Percentiles rank a stretch among this genome's conserved stretches.
Conservation (phyloP, 306 rosid genomes). For the Lathyrus tuberosus region DNA sequence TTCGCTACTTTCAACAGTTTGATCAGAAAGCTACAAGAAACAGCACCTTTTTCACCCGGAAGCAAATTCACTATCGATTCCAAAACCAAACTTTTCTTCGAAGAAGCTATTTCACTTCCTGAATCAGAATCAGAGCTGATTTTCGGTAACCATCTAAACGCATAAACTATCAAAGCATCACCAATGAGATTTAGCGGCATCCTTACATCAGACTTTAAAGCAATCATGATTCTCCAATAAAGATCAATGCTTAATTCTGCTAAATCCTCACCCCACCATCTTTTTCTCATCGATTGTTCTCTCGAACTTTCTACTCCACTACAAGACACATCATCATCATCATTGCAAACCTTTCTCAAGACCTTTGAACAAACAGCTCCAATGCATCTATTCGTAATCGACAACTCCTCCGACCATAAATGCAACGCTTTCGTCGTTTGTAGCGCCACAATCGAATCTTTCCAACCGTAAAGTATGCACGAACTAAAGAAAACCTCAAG, state of each 20-base stretch:
- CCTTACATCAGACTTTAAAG: slow-evolving; percentile 75
- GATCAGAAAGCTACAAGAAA: slow-evolving; percentile 77
- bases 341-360: slow-evolving; percentile 60
- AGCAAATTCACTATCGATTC: slow-evolving; percentile 87
- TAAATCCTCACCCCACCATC: slow-evolving; percentile 97
- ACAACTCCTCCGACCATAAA: slow-evolving; percentile 85
- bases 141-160: slow-evolving; percentile 74
- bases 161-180: slow-evolving; percentile 82
- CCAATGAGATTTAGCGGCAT: slow-evolving; percentile 69
- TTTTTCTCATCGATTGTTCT: slow-evolving; percentile 54
- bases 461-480: slow-evolving; percentile 91
- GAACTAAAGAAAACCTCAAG: slow-evolving; percentile 91
- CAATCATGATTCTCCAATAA: slow-evolving; percentile 91
- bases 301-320: slow-evolving; percentile 67
- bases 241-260: slow-evolving; percentile 91
- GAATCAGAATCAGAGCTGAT: slow-evolving; percentile 60
- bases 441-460: slow-evolving; percentile 76
- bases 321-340: slow-evolving; percentile 75
- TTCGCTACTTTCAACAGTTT: slow-evolving; percentile 85
- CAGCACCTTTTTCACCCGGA: slow-evolving; percentile 80
- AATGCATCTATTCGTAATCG: slow-evolving; percentile 76
- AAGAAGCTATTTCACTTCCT: slow-evolving; percentile 51
- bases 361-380: slow-evolving; percentile 76
- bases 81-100: slow-evolving; percentile 72
- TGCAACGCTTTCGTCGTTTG: slow-evolving; percentile 74